Evolutionary conservation across 2,329 filamentous ascomycete species (phyloP), one percentile per base, ranked within the genome.

Genomic region (Penicillium italicum): DNA sequence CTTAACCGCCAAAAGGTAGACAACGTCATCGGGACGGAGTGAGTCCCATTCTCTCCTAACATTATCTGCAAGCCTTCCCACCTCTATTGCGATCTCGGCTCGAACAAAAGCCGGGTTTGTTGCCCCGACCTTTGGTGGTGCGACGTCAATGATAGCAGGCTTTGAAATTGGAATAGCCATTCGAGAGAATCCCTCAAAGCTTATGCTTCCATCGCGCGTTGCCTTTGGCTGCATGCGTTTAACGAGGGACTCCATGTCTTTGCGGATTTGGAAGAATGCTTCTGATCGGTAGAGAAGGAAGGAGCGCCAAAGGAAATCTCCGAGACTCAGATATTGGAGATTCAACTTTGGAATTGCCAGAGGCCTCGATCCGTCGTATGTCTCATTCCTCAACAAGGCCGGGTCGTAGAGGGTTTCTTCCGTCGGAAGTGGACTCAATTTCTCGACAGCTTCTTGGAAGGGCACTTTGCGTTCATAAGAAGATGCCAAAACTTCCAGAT

Each of bases 291-390:
- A 94, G 9, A 99, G 79, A 14, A 95, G 82, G 66, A 97, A 87
- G 0, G 93, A 91, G 59, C 95, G 85, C 91, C 92, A 99, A n/a
- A 99, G 77, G 66, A 99, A 99, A 72, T 99, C 94, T 3, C 91
- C 91, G 48, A 96, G 85, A 3, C 92, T 96, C 14, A 99, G 80
- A 73, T 99, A 99, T 69, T 99, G 94, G 28, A 99, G 78, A 65
- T 97, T 99, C 43, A 97, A 76, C 71, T 99, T 99, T 3, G 94
- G 94, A 41, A 99, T 85, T 3, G 94, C 90, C 55, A 99, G 80
- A 5, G 94, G 92, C 45, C 85, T 85, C 24, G 90, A 91, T 26
- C 92, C 92, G 71, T 96, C 88, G 66, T 97, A 97, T 8, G 80
- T 81, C 66, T 97, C 92, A 54, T 93, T 93, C 55, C 91, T 85